phyloP scores from a whole-genome alignment of 2,329 filamentous ascomycete genomes.

The Cercospora sesami region DNA sequence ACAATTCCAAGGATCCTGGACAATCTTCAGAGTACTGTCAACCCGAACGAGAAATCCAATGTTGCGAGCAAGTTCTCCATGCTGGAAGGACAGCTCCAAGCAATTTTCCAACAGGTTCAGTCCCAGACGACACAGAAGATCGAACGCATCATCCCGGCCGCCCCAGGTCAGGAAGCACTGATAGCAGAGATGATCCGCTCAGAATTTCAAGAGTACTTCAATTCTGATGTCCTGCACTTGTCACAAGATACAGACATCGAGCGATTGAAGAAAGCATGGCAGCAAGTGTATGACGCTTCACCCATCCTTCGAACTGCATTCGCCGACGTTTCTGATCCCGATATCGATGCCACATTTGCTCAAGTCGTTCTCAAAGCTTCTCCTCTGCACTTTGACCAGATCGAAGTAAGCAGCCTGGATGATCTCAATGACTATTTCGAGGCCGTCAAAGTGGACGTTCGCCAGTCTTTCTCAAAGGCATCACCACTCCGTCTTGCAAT shows the following conservation, averaged over 20 bases:
- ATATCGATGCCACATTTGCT: constrained; percentile 56
- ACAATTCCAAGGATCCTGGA: constrained; percentile 64
- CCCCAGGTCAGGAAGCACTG: constrained; percentile 84
- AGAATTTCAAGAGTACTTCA: constrained; percentile 75
- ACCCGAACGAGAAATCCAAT: neutral
- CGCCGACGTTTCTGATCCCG: constrained; percentile 61
- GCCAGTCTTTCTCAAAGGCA: constrained; percentile 35
- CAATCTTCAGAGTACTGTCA: constrained; percentile 11
- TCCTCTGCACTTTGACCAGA: constrained; percentile 41
- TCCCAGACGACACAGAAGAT: constrained; percentile 38
- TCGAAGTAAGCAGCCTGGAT: constrained; percentile 27
- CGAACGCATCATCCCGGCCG: constrained; percentile 68
- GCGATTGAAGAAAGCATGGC: constrained; percentile 63
- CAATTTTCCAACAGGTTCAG: constrained; percentile 3
- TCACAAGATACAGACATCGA: constrained; percentile 54
- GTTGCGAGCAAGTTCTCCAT: constrained; percentile 13
- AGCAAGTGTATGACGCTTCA: constrained; percentile 57
- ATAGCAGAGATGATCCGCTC: constrained; percentile 78
- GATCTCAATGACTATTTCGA: constrained; percentile 40
- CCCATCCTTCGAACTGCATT: constrained; percentile 78
- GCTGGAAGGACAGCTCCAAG: constrained; percentile 22
- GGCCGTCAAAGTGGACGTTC: constrained; percentile 40
- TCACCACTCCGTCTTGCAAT: constrained; percentile 43
- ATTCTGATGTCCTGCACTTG: constrained; percentile 73
- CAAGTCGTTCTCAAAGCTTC: constrained; percentile 52